Base-by-base conservation (phyloP, 1,139 yeast genomes). In the Kazachstania sp. region DNA sequence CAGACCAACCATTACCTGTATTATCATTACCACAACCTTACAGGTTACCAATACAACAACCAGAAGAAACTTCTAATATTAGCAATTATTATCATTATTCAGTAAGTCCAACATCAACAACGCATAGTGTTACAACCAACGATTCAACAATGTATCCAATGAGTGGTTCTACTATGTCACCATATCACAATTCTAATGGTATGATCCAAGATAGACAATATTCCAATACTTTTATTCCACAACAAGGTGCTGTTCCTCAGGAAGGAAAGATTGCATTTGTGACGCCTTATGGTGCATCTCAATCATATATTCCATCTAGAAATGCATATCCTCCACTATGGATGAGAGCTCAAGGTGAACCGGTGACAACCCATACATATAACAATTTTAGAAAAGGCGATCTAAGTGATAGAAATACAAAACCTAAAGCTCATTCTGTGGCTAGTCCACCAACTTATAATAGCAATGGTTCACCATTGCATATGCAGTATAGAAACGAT, bases 11-110 rank as follows among this genome's bases (percentile, higher is more conserved):
- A 13, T 19, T 39, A 4, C 34, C 26, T 4, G 42, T 39, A 13
- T n/a, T 39, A n/a, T 39, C 42, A 15, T 31, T 39, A 29, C 42
- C 42, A 9, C 42, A 39, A 26, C 42, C 42, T 16, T 39, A 39
- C 12, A 39, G 42, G 29, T 18, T 19, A 31, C 8, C 42, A 4
- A 12, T 26, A 26, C 32, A 28, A 12, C 12, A n/a, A 26, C 18
- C 13, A 4, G 41, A 38, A 5, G 19, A 37, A 7, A 28, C 16
- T 38, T 13, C 41, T n/a, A n/a, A 11, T 16, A 20, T 30, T 9
- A 20, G 13, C 18, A 38, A 38, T 16, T 38, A 38, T 18, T 38
- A 38, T 28, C 41, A 38, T n/a, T 38, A 38, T 13, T 38, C 41
- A 11, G 11, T 30, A 8, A 38, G 41, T 15, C 41, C 41, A 38